Evolutionary conservation across 345 rosid genomes (phyloP).

Genomic region (Clausena lansium): DNA sequence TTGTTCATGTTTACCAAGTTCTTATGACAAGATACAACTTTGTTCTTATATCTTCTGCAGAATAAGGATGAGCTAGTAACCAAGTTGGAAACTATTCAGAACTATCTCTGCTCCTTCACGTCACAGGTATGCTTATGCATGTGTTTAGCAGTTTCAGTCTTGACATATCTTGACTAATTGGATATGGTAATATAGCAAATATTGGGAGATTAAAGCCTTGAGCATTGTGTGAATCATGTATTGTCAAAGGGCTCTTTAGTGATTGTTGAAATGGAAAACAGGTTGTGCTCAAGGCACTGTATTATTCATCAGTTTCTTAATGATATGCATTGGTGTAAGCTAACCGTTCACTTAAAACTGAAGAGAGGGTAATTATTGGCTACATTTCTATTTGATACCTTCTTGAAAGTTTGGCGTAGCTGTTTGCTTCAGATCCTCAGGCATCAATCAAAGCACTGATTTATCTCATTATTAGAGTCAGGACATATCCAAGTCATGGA

Average conservation of each 20-base stretch:
- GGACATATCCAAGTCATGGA: background rate
- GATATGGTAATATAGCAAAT: background rate
- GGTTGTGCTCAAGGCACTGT: too few relatives aligned
- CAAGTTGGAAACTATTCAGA: conserved; percentile 82
- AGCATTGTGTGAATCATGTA: background rate
- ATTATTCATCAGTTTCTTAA: too few relatives aligned
- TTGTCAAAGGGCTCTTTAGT: background rate
- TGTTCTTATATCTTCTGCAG: conserved; percentile 32
- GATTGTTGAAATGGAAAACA: too few relatives aligned
- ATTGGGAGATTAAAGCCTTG: too few relatives aligned
- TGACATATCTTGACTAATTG: background rate
- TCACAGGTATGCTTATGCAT: conserved; percentile 55
- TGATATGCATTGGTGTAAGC: too few relatives aligned
- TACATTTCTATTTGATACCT: too few relatives aligned
- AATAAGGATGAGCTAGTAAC: conserved; percentile 68
- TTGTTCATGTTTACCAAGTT: background rate
- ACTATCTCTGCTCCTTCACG: conserved; percentile 83
- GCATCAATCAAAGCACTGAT: background rate
- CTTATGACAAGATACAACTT: background rate
- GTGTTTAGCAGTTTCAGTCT: background rate
- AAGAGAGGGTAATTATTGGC: too few relatives aligned
- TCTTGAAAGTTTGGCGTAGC: background rate
- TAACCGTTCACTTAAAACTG: too few relatives aligned
- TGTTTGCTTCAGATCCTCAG: background rate
- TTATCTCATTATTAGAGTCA: background rate